Evolutionary conservation across 2,329 filamentous ascomycete species (phyloP).

Genomic region (Teratosphaeria zuluensis): DNA sequence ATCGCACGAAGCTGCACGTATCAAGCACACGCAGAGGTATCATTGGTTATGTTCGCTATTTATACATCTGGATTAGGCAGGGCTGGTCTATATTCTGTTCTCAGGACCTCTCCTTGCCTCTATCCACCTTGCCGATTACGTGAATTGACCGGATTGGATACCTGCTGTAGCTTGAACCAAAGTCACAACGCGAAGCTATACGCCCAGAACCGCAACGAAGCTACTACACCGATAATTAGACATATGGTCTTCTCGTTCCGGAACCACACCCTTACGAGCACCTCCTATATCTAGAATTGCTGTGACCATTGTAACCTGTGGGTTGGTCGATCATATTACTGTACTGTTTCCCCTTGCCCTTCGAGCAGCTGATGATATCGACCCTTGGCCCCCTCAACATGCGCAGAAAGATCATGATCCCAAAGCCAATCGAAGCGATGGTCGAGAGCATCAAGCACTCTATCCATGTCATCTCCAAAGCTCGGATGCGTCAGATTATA

Average conservation of each 20-base stretch:
- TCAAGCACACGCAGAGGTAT: background rate
- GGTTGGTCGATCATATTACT: too few relatives aligned
- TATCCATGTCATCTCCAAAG: too few relatives aligned
- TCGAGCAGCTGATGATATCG: too few relatives aligned
- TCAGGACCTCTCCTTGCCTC: background rate
- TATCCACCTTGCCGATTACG: constrained; percentile 1
- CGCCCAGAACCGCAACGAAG: background rate
- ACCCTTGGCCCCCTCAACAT: too few relatives aligned
- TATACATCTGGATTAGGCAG: constrained; percentile 5
- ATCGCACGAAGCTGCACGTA: background rate
- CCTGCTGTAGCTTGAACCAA: background rate
- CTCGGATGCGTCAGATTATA: too few relatives aligned
- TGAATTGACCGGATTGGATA: background rate
- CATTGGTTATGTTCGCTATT: constrained; percentile 5
- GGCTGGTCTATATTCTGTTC: background rate
- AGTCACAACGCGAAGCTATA: background rate
- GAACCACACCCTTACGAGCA: background rate
- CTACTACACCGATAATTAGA: background rate
- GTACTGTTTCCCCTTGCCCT: too few relatives aligned
- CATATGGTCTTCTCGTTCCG: background rate
- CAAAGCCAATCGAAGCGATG: too few relatives aligned
- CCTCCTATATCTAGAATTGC: too few relatives aligned
- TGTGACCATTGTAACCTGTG: too few relatives aligned
- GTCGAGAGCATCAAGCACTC: too few relatives aligned
- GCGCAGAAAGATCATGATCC: too few relatives aligned